A percentile compares a stretch with the other conserved stretches of the same genome.
Evolutionary conservation across 495 filamentous ascomycete species (phyloP).

Genomic region (Neurospora hispaniola): DNA sequence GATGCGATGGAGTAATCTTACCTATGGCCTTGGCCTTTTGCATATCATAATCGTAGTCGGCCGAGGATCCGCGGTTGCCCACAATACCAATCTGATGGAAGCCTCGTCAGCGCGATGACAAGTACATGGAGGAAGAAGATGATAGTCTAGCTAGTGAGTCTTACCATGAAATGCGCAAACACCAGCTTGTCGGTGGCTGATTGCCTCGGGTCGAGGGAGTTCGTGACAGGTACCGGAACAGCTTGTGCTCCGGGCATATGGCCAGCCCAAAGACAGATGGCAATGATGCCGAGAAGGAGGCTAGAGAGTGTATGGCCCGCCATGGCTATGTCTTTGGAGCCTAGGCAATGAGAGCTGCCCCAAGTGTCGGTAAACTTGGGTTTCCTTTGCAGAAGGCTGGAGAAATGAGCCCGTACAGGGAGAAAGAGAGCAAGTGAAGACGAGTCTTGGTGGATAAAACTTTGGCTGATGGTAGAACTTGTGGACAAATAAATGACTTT

Average conservation of each 20-base stretch:
- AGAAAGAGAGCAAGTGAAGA: neutral
- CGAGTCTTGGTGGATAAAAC: neutral
- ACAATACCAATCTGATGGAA: conserved; percentile 42
- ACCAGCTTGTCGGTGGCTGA: conserved; percentile 25
- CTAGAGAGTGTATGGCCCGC: neutral
- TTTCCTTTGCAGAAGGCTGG: neutral
- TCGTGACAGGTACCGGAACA: conserved; percentile 1
- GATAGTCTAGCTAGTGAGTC: conserved; percentile 1
- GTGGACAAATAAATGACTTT: neutral
- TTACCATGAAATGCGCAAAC: conserved; percentile 52
- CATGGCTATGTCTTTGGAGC: neutral
- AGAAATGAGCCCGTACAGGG: neutral
- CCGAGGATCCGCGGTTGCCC: conserved; percentile 35
- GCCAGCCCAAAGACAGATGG: neutral
- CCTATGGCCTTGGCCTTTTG: conserved; percentile 6
- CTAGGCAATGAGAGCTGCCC: neutral
- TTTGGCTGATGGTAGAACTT: neutral
- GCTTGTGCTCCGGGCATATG: neutral
- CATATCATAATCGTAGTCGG: conserved; percentile 49
- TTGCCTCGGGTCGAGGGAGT: neutral
- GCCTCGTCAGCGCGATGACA: neutral
- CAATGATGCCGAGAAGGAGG: neutral
- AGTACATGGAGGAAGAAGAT: neutral
- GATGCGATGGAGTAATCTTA: neutral
- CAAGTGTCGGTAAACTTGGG: neutral